Percentiles rank a stretch among this genome's conserved stretches.
Conservation (phyloP, 371 early-diverging fungal species). For the Lichtheimia ramosa region DNA sequence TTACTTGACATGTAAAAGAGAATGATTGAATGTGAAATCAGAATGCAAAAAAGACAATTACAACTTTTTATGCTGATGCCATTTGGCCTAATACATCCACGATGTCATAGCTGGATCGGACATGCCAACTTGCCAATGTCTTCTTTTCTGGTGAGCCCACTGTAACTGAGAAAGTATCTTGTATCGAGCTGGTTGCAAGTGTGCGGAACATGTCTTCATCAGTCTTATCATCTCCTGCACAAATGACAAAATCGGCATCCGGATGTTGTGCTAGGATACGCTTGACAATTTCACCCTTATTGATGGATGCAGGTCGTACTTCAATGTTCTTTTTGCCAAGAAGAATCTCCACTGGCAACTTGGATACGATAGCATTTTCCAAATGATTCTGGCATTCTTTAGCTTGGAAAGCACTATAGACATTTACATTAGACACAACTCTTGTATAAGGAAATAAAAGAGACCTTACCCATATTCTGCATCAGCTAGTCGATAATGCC, state of each 20-base stretch:
- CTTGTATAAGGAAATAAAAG: slow-evolving; percentile 92
- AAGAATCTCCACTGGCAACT: slow-evolving; percentile 91
- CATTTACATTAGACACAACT: slow-evolving; percentile 80
- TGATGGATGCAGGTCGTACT: slow-evolving; percentile 78
- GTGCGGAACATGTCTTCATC: slow-evolving; percentile 94
- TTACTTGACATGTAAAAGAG: background rate
- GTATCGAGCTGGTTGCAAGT: slow-evolving; percentile 4
- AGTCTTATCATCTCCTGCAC: slow-evolving; percentile 97
- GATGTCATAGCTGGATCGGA: slow-evolving; percentile 52
- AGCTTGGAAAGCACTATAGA: slow-evolving; percentile 86
- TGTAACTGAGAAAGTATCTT: slow-evolving; percentile 59
- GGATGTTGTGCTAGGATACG: slow-evolving; percentile 61
- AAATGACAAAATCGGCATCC: slow-evolving; percentile 84
- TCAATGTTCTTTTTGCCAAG: slow-evolving; percentile 97
- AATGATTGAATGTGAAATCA: background rate
- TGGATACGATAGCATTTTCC: slow-evolving; percentile 83
- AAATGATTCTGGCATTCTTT: slow-evolving; percentile 93
- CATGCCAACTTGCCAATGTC: slow-evolving; percentile 83
- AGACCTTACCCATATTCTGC: slow-evolving; percentile 81
- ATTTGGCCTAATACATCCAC: slow-evolving; percentile 24
- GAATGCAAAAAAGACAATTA: background rate
- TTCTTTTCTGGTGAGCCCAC: slow-evolving; percentile 81
- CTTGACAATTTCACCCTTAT: slow-evolving; percentile 94
- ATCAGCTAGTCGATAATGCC: slow-evolving; percentile 92
- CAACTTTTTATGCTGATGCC: background rate